Conservation (phyloP, 768 basidiomycete genomes). For the Mycena venus region DNA sequence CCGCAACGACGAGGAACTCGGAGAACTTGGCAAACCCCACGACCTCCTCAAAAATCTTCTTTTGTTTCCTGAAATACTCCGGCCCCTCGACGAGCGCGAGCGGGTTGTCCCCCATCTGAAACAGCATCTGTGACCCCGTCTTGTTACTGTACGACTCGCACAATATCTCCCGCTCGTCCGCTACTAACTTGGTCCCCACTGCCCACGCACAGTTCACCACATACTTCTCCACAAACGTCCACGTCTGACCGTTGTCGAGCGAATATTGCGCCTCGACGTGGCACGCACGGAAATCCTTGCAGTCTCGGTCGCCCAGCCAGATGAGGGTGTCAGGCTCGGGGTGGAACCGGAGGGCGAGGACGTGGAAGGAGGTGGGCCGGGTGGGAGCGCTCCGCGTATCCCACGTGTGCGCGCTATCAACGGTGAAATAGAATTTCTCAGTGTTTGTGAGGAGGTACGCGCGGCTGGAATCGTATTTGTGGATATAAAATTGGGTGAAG, state of each 20-base stretch:
- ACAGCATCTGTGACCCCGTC: slow-evolving; percentile 78
- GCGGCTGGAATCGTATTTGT: slow-evolving; percentile 83
- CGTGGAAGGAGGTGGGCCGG: slow-evolving; percentile 83
- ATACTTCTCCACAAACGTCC: slow-evolving; percentile 85
- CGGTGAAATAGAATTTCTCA: slow-evolving; percentile 80
- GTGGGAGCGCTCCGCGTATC: slow-evolving; percentile 66
- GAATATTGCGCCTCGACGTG: slow-evolving; percentile 82
- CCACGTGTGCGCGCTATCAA: slow-evolving; percentile 85
- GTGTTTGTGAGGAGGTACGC: slow-evolving; percentile 90
- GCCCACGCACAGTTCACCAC: slow-evolving; percentile 95
- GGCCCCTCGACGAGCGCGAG: slow-evolving; percentile 84
- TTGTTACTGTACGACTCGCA: slow-evolving; percentile 92
- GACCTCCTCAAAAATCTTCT: slow-evolving; percentile 84
- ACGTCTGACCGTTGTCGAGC: slow-evolving; percentile 79
- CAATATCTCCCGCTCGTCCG: slow-evolving; percentile 89
- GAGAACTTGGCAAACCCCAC: slow-evolving; percentile 99
- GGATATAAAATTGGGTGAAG: slow-evolving; percentile 89
- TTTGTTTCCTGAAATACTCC: slow-evolving; percentile 78
- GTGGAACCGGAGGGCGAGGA: slow-evolving; percentile 89
- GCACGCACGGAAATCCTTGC: slow-evolving; percentile 66
- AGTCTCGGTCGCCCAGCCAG: slow-evolving; percentile 86
- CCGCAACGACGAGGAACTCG: slow-evolving; percentile 94
- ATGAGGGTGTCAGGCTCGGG: slow-evolving; percentile 87
- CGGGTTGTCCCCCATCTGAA: slow-evolving; percentile 63
- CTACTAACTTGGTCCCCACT: slow-evolving; percentile 77